A percentile compares a stretch with the other conserved stretches of the same genome.
Evolutionary conservation across 148 eudicot genomes (phyloP).

Genomic region (Amaranthus hypochondriacus): DNA sequence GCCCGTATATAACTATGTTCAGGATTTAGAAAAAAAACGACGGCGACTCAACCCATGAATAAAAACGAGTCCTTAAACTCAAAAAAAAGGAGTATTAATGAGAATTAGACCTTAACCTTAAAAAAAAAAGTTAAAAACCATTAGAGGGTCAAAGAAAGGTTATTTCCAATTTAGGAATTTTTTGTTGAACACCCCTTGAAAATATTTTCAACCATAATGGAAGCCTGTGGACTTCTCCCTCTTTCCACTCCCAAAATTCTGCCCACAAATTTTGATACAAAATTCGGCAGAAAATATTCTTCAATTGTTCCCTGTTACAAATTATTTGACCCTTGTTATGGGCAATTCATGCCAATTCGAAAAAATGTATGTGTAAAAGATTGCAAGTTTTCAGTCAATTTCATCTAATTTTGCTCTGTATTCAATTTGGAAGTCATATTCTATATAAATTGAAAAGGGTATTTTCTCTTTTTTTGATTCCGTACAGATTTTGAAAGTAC

Average conservation of each 20-base stretch:
- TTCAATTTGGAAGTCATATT: background rate
- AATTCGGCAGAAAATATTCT: slow-evolving; percentile 9
- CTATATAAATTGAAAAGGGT: slow-evolving; percentile 14
- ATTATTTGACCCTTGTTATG: slow-evolving; percentile 13
- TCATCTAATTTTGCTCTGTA: background rate
- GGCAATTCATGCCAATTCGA: slow-evolving; percentile 12
- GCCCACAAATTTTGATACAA: slow-evolving; percentile 15
- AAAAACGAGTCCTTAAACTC: no score
- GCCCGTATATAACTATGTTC: no score
- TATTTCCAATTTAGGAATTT: no score
- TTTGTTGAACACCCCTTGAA: no score
- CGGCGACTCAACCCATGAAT: no score
- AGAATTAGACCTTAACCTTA: no score
- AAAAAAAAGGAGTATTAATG: no score
- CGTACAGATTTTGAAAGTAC: slow-evolving; percentile 31
- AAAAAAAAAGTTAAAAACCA: no score
- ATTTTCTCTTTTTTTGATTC: slow-evolving; percentile 10
- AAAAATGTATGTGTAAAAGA: slow-evolving; percentile 27
- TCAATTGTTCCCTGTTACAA: slow-evolving; percentile 24
- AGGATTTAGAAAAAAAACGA: no score
- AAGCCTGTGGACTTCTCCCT: slow-evolving; percentile 22
- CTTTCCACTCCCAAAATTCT: slow-evolving; percentile 13
- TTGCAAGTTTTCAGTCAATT: background rate
- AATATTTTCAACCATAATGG: slow-evolving; percentile 20
- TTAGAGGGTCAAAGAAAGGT: no score